Percentiles rank a stretch among this genome's conserved stretches.
These are phyloP conservation scores for Pseudogymnoascus pannorum DNA, from an alignment of 2,329 filamentous ascomycete species.

Conservation along the genomic window DNA sequence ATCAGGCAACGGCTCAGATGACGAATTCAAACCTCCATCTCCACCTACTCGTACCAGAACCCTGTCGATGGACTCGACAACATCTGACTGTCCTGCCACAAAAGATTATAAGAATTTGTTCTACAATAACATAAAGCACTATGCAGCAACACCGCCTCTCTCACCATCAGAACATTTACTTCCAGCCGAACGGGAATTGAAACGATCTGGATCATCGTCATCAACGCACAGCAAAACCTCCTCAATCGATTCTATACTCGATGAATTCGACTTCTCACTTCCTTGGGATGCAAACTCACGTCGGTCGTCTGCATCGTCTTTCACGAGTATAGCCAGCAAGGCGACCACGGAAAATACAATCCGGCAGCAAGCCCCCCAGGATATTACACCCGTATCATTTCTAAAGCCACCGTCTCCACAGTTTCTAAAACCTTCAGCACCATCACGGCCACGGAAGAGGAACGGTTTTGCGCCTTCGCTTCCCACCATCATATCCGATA, in stretches of 20 bases:
- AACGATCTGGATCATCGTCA: not conserved
- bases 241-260: not conserved
- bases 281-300: not conserved
- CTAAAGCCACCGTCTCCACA: not conserved
- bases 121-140: not conserved
- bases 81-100: not conserved
- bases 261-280: slow-evolving; percentile 2
- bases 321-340: slow-evolving; percentile 1
- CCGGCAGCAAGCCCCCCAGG: not conserved
- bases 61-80: not conserved
- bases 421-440: not conserved
- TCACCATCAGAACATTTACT: not conserved
- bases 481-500: slow-evolving; percentile 1
- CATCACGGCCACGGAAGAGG: not conserved
- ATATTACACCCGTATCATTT: not conserved
- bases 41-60: not conserved
- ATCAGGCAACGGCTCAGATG: not conserved
- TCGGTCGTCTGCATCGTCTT: not conserved
- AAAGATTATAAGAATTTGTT: slow-evolving; percentile 7
- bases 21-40: not conserved
- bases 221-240: slow-evolving; percentile 2
- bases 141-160: not conserved
- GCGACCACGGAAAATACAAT: not conserved
- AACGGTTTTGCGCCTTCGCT: not conserved
- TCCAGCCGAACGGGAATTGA: not conserved